A percentile compares a stretch with the other conserved stretches of the same genome.
phyloP scores from a whole-genome alignment of 495 filamentous ascomycete genomes.

The Bryoglossum gracile region DNA sequence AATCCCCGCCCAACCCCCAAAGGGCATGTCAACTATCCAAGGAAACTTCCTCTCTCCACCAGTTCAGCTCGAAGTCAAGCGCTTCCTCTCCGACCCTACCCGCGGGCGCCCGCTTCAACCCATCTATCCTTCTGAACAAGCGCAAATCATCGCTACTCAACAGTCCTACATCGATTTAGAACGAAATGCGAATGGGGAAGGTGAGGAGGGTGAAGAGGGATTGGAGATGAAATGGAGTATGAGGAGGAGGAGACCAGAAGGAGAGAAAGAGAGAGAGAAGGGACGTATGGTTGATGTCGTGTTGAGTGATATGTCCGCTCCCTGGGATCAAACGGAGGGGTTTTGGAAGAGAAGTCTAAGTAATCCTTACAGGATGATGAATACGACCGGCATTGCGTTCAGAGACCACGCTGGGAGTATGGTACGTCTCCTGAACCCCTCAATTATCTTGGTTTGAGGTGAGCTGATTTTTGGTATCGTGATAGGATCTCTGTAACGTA shows the following conservation, averaged over 20 bases:
- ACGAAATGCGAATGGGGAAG: slow-evolving; percentile 30
- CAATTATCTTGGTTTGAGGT: background rate
- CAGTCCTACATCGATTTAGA: slow-evolving; percentile 50
- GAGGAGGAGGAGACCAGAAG: background rate
- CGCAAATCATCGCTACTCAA: slow-evolving; percentile 16
- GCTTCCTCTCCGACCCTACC: slow-evolving; percentile 60
- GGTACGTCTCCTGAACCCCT: slow-evolving; percentile 46
- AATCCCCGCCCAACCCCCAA: slow-evolving; percentile 82
- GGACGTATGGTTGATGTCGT: slow-evolving; percentile 79
- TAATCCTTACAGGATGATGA: slow-evolving; percentile 99
- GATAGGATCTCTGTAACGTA: slow-evolving; percentile 79
- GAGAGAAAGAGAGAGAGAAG: slow-evolving; percentile 17
- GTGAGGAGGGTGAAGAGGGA: slow-evolving; percentile 22
- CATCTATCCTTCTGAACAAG: background rate
- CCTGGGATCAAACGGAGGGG: slow-evolving; percentile 75
- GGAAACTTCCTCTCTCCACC: slow-evolving; percentile 73
- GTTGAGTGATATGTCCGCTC: slow-evolving; percentile 96
- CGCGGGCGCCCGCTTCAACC: slow-evolving; percentile 43
- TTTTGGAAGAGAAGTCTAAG: slow-evolving; percentile 80
- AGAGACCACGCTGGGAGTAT: slow-evolving; percentile 92
- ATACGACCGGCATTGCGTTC: slow-evolving; percentile 81
- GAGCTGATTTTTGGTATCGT: background rate
- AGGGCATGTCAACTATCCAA: slow-evolving; percentile 85
- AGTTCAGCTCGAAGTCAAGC: slow-evolving; percentile 67
- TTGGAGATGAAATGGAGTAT: slow-evolving; percentile 5